Base-by-base conservation (phyloP, 306 rosid genomes). In the Prunus mongolica region DNA sequence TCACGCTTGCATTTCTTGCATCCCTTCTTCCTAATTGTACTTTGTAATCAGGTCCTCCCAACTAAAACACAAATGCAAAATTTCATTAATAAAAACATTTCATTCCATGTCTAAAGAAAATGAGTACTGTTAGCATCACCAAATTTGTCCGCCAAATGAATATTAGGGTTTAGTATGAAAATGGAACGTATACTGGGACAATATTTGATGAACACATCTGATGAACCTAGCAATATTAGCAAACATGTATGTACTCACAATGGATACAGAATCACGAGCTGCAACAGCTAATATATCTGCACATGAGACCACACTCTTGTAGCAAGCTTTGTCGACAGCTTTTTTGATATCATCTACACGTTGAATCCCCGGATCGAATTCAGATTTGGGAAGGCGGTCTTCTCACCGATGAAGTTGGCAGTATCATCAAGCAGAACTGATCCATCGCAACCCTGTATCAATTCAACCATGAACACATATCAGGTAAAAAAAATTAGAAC, bases 21-120 rank as follows among this genome's bases (percentile, higher is more conserved):
- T 81, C 88, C 27, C 76, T 81, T 70, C 88, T 70, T 44, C 88
- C 88, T 30, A 84, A 38, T 34, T 27, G 46, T 51, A 84, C 84
- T 3, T 24, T 18, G 78, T 79, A 76, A 1, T 19, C 19, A 13
- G 84, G 76, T 2, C 83, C 81, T 49, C 56, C 65, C 58, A 79
- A 56, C 82, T 82, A 15, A 10, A 51, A 60, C 22, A n/a, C 22
- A 56, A 56, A 56, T 28, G 9, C 24, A 56, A 56, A 47, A 56
- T 56, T 56, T 56, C 62, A 19, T 56, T 3, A 2, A 2, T 47
- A 11, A 20, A 20, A 22, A 18, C 57, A 52, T 52, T 52, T 52
- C 19, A n/a, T 15, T 52, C 57, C 44, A 38, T 18, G 15, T 52
- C 11, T 22, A 15, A 52, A 18, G 57, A 52, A 52, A 38, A 52